Percentiles rank a stretch among this genome's conserved stretches.
phyloP scores from a whole-genome alignment of 768 basidiomycete genomes.

The Tephrocybe sp. region DNA sequence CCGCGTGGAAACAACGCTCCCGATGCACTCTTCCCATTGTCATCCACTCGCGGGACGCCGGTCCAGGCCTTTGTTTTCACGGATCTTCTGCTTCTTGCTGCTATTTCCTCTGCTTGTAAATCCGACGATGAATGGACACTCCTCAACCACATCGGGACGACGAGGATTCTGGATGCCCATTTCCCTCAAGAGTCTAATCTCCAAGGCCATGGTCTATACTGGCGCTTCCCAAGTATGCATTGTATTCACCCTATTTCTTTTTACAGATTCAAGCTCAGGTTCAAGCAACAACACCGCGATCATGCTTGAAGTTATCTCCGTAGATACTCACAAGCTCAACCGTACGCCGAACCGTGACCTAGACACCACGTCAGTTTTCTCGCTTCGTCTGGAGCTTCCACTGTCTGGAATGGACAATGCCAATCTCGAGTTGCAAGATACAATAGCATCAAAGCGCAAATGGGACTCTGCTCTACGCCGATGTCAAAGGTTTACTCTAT shows the following conservation, averaged over 20 bases:
- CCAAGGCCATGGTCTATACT: conserved; percentile 13
- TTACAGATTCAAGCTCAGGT: conserved; percentile 23
- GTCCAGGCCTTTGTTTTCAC: conserved; percentile 51
- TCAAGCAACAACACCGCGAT: conserved; percentile 22
- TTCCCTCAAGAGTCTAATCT: conserved; percentile 5
- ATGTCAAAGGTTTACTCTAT: conserved; percentile 49
- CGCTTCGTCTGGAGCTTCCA: conserved; percentile 34
- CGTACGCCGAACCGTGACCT: conserved; percentile 28
- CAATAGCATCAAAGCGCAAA: conserved; percentile 1
- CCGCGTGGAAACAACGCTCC: not conserved
- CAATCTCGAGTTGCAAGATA: not conserved
- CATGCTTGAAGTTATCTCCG: conserved; percentile 51
- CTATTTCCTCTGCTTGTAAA: conserved; percentile 24
- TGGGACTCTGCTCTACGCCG: conserved; percentile 58
- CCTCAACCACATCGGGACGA: conserved; percentile 39
- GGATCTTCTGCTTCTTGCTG: conserved; percentile 66
- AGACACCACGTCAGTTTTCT: conserved; percentile 27
- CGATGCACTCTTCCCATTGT: not conserved
- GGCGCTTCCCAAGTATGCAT: not conserved
- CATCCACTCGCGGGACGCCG: conserved; percentile 9
- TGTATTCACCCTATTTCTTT: not conserved
- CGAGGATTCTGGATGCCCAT: conserved; percentile 41
- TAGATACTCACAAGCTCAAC: conserved; percentile 39
- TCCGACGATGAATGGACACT: conserved; percentile 22
- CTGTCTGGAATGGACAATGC: conserved; percentile 9